These are phyloP conservation scores for Fusarium nodosum DNA, from an alignment of 2,329 filamentous ascomycete genomes.

Conservation along the genomic window DNA sequence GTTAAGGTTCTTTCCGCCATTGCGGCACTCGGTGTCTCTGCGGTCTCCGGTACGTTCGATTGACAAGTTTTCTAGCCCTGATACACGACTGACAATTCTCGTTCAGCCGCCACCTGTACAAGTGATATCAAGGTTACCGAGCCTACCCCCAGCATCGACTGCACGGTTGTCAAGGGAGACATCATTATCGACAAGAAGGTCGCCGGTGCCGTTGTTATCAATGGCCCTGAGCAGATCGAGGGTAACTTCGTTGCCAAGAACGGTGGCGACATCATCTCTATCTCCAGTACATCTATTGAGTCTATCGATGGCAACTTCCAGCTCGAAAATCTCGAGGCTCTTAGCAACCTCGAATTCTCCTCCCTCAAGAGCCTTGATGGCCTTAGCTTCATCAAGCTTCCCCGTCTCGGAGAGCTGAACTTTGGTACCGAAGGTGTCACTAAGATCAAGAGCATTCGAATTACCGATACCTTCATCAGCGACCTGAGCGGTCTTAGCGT, in stretches of 20 bases:
- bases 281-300: slow-evolving; percentile 72
- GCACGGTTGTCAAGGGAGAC: slow-evolving; percentile 77
- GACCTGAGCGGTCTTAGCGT: slow-evolving; percentile 86
- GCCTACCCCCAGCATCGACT: slow-evolving; percentile 73
- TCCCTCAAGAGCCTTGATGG: slow-evolving; percentile 73
- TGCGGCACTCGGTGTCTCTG: slow-evolving; percentile 58
- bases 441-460: slow-evolving; percentile 75
- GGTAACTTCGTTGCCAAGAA: slow-evolving; percentile 74
- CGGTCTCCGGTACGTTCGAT: slow-evolving; percentile 59
- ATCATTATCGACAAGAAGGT: slow-evolving; percentile 73
- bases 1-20: slow-evolving; percentile 61
- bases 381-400: slow-evolving; percentile 81
- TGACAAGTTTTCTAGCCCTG: fast-evolving
- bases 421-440: slow-evolving; percentile 71
- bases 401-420: slow-evolving; percentile 64
- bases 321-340: slow-evolving; percentile 75
- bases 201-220: slow-evolving; percentile 70
- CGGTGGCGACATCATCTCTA: slow-evolving; percentile 67
- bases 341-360: slow-evolving; percentile 77
- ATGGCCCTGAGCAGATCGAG: slow-evolving; percentile 69
- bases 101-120: slow-evolving; percentile 56
- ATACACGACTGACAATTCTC: slow-evolving; percentile 9
- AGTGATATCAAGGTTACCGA: slow-evolving; percentile 73
- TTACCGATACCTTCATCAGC: slow-evolving; percentile 88
- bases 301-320: slow-evolving; percentile 78